Evolutionary conservation across 2,329 filamentous ascomycete species (phyloP).

Genomic region (Alternaria ventricosa): DNA sequence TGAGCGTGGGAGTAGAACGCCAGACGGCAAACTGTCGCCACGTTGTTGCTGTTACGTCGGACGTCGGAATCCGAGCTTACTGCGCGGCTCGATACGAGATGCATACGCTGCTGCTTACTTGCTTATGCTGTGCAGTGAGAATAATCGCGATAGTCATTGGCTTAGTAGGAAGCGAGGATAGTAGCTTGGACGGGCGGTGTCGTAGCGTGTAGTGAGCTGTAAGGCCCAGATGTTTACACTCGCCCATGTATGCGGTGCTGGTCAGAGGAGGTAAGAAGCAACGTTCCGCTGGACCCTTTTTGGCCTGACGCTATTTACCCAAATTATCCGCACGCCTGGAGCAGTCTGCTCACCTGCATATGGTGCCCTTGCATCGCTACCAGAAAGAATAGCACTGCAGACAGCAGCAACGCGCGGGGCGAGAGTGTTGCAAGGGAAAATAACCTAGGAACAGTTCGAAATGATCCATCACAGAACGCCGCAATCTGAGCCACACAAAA

Average conservation of each 20-base stretch:
- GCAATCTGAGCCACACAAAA: not conserved
- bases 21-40: not conserved
- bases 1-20: not conserved
- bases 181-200: not conserved
- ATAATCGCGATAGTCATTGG: not conserved
- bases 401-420: not conserved
- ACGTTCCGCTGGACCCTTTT: not conserved
- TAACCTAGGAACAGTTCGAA: not conserved
- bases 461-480: not conserved
- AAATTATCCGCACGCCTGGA: not conserved
- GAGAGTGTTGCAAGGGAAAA: not conserved
- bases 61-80: not conserved
- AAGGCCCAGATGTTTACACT: not conserved
- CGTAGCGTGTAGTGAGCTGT: not conserved
- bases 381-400: not conserved
- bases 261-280: not conserved
- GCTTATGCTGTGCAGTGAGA: not conserved
- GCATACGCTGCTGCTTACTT: not conserved
- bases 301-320: not conserved
- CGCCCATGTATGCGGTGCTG: not conserved
- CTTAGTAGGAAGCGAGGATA: not conserved
- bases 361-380: not conserved
- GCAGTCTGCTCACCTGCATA: not conserved
- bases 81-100: not conserved
- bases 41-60: not conserved